phyloP scores from a whole-genome alignment of 2,329 filamentous ascomycete species.

The Venturia oleaginea region DNA sequence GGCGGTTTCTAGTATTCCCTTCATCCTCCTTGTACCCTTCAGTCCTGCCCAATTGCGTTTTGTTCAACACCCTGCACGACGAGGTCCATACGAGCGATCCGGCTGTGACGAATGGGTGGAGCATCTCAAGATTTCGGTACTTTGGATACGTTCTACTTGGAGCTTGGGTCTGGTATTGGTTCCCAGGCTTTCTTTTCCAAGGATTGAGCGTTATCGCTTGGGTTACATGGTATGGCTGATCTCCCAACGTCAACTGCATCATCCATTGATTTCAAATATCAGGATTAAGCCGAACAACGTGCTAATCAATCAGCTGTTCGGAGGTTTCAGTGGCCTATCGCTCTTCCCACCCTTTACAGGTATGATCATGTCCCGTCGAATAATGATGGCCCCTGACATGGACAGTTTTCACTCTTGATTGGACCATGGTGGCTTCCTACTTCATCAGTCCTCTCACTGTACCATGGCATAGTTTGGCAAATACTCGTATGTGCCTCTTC shows the following conservation, averaged over 20 bases:
- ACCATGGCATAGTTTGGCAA: conserved; percentile 14
- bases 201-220: conserved; percentile 64
- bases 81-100: conserved; percentile 43
- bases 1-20: conserved; percentile 29
- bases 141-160: conserved; percentile 36
- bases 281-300: conserved; percentile 59
- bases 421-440: conserved; percentile 13
- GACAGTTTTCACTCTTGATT: conserved; percentile 12
- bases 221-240: conserved; percentile 46
- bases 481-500: conserved; percentile 6
- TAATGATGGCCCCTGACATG: conserved; percentile 18
- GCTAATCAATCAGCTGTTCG: conserved; percentile 64
- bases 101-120: conserved; percentile 51
- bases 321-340: conserved; percentile 57
- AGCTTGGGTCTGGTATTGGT: conserved; percentile 50
- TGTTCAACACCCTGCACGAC: conserved; percentile 69
- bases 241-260: neutral
- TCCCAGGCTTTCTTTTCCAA: conserved; percentile 60
- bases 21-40: conserved; percentile 68
- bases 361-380: neutral
- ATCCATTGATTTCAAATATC: neutral
- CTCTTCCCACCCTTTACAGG: conserved; percentile 44
- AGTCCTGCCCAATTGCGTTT: conserved; percentile 55
- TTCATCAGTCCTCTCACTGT: conserved; percentile 12
- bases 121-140: conserved; percentile 56